Evolutionary conservation across 371 early-diverging fungal genomes (phyloP), one percentile per base, ranked within the genome.

Genomic region (Blyttiomyces sp.): DNA sequence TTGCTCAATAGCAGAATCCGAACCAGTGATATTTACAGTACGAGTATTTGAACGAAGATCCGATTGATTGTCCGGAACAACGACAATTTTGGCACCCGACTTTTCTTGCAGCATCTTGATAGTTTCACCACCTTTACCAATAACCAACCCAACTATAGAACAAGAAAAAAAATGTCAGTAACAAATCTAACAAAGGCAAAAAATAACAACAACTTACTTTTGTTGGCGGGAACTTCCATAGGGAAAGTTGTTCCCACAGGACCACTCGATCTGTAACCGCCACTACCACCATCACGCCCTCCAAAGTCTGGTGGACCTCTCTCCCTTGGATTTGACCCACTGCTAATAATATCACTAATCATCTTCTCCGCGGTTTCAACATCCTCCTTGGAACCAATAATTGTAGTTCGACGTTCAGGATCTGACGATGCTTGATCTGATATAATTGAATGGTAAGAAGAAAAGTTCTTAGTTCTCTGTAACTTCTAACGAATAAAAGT

Each of bases 71-170:
- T 90, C 88, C 0, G 88, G 88, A 3, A 87, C 79, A n/a, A 95
- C 88, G 42, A 85, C 84, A 64, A 94, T 90, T 17, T 86, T 82
- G 2, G 93, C 93, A 17, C 91, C 91, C 60, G 85, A 84, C 27
- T 83, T 80, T 43, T 82, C 83, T 70, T 92, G 90, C 39, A 95
- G 80, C 49, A 85, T 84, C 23, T 88, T 84, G 70, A 95, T 92
- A 2, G 90, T 95, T 74, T 93, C 94, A 23, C 94, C 94, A 39
- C 91, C 86, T 49, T 86, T 76, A 11, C 95, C 95, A 71, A 95
- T 95, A 19, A 95, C 87, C 32, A 91, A 73, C 0, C 95, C 95
- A 11, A 95, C 94, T 67, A 84, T 4, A 53, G 27, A 9, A 30
- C 28, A 44, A 49, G 27, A 19, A 64, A n/a, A 39, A 39, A n/a